Evolutionary conservation across 2,329 filamentous ascomycete genomes (phyloP).

Genomic region (Aspergillus sp.): DNA sequence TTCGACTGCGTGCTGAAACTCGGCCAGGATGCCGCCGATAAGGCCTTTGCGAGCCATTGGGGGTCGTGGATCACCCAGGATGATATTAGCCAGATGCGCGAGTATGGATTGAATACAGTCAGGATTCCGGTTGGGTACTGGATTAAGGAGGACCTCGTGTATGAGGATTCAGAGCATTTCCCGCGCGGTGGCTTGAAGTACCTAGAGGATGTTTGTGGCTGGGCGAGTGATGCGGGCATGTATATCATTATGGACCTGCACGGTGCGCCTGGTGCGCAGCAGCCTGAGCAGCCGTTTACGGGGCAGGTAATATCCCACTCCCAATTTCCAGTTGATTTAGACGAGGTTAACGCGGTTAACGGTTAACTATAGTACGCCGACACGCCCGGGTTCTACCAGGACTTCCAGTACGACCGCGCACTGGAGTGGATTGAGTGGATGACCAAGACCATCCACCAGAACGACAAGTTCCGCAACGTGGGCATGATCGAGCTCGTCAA

Average conservation of each 20-base stretch:
- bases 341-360: too few relatives aligned
- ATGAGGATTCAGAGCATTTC: conserved; percentile 51
- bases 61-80: conserved; percentile 49
- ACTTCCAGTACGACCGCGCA: conserved; percentile 58
- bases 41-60: conserved; percentile 54
- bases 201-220: conserved; percentile 48
- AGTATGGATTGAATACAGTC: conserved; percentile 54
- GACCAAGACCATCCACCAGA: conserved; percentile 52
- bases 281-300: neutral
- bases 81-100: conserved; percentile 52
- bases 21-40: conserved; percentile 49
- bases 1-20: conserved; percentile 55
- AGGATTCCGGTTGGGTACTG: conserved; percentile 58
- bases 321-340: too few relatives aligned
- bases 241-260: conserved; percentile 55
- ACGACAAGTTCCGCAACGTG: conserved; percentile 52
- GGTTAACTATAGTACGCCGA: conserved; percentile 29
- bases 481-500: conserved; percentile 62
- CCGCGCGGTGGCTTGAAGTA: conserved; percentile 50
- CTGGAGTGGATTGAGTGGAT: conserved; percentile 58
- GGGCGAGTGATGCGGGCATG: conserved; percentile 50
- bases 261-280: conserved; percentile 26
- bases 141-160: conserved; percentile 53
- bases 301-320: neutral
- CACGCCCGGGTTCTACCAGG: conserved; percentile 55